Conservation (phyloP, 345 rosid genomes). For the Bruguiera sexangula region DNA sequence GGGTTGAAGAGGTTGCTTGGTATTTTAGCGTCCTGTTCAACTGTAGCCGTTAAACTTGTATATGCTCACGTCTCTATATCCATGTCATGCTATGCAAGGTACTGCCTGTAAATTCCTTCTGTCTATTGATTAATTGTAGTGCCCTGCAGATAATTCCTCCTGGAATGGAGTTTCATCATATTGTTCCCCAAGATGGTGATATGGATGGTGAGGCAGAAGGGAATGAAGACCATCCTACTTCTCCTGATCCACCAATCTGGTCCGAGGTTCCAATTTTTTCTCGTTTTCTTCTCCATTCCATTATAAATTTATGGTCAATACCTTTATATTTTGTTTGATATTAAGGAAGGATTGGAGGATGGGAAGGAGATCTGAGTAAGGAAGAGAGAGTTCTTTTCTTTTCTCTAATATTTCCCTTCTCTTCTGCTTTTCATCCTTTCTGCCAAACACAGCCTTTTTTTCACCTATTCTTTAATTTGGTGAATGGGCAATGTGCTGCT, state of each 20-base stretch:
- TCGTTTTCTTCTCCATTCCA: not conserved
- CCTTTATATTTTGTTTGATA: not conserved
- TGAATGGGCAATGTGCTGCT: not conserved
- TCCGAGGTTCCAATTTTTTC: conserved; percentile 58
- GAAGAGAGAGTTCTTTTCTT: not conserved
- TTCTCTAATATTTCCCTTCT: not conserved
- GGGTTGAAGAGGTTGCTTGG: not conserved
- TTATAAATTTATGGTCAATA: conserved; percentile 1
- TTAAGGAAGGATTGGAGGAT: no score
- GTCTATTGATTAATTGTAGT: conserved; percentile 10
- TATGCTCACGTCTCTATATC: not conserved
- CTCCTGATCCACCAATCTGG: conserved; percentile 93
- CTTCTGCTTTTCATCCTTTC: not conserved
- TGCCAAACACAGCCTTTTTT: no score
- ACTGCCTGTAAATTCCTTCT: not conserved
- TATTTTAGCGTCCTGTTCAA: not conserved
- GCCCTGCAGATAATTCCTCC: conserved; percentile 84
- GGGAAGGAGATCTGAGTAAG: no score
- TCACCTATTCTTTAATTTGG: no score
- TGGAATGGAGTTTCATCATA: conserved; percentile 98
- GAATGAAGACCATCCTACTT: conserved; percentile 75
- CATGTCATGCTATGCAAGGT: not conserved
- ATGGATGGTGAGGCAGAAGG: conserved; percentile 85
- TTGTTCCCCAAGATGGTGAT: conserved; percentile 89
- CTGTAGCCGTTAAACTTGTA: not conserved